Percentiles rank a stretch among this genome's conserved stretches.
Evolutionary conservation across 164 flowering plant genomes (phyloP).

Genomic region (Akebia trifoliata): DNA sequence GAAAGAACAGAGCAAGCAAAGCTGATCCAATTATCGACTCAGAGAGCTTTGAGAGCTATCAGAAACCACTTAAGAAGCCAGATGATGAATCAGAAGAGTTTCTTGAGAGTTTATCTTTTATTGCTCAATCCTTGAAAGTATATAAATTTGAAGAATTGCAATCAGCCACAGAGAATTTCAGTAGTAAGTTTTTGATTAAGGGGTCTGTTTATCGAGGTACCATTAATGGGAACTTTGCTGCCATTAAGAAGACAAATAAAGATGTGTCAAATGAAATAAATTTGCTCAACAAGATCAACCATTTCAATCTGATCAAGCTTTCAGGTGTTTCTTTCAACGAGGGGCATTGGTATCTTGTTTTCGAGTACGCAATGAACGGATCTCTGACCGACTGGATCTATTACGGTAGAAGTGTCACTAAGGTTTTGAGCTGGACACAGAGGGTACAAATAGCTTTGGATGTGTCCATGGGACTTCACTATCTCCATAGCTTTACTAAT

Average conservation of each 20-base stretch:
- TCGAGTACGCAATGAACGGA: conserved; percentile 67
- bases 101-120: conserved; percentile 26
- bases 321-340: conserved; percentile 48
- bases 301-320: conserved; percentile 60
- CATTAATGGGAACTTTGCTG: conserved; percentile 47
- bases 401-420: conserved; percentile 13
- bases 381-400: conserved; percentile 61
- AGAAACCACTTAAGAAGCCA: conserved; percentile 21
- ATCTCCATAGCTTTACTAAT: conserved; percentile 60
- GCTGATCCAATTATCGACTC: conserved; percentile 10
- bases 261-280: conserved; percentile 60
- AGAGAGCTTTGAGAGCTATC: conserved; percentile 25
- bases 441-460: conserved; percentile 63
- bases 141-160: conserved; percentile 53
- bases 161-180: conserved; percentile 59
- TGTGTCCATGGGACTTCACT: conserved; percentile 68
- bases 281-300: conserved; percentile 55
- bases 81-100: conserved; percentile 32
- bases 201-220: conserved; percentile 66
- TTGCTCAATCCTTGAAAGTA: conserved; percentile 43
- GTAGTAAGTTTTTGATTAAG: conserved; percentile 34
- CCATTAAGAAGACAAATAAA: conserved; percentile 56
- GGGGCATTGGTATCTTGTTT: conserved; percentile 62
- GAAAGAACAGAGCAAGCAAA: conserved; percentile 11
- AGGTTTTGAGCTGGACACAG: conserved; percentile 50